Evolutionary conservation across 768 basidiomycete genomes (phyloP).

Genomic region (Filobasidium wieringae): DNA sequence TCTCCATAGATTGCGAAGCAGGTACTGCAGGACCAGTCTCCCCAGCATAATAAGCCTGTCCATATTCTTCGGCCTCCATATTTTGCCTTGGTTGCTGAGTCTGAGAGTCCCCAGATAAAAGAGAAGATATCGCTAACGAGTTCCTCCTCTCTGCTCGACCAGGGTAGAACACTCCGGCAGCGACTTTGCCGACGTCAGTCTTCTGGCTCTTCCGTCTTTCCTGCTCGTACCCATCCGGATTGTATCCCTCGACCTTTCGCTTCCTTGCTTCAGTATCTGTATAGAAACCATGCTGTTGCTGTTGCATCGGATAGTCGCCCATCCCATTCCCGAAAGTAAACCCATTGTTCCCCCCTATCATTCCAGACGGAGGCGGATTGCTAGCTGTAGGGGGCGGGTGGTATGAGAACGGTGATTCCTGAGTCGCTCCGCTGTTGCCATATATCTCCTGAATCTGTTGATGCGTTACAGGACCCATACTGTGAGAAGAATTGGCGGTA

Average conservation of each 20-base stretch:
- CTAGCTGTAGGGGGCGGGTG: slow-evolving; percentile 14
- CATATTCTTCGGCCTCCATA: neutral
- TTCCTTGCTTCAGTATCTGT: neutral
- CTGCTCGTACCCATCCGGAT: neutral
- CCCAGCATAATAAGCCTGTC: neutral
- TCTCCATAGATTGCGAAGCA: neutral
- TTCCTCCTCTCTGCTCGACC: neutral
- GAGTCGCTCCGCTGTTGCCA: slow-evolving; percentile 8
- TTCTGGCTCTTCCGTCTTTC: neutral
- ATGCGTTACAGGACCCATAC: slow-evolving; percentile 6
- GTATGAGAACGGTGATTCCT: slow-evolving; percentile 17
- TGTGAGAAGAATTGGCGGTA: neutral
- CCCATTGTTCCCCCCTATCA: no score
- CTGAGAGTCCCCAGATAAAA: neutral
- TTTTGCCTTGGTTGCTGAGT: neutral
- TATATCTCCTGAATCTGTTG: slow-evolving; percentile 13
- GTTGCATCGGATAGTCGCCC: neutral
- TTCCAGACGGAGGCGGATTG: neutral
- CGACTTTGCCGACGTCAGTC: neutral
- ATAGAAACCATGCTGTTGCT: neutral
- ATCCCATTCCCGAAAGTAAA: neutral
- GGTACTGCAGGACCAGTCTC: neutral
- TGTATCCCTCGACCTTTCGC: neutral
- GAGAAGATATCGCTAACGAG: slow-evolving; percentile 2
- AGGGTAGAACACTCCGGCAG: neutral